Evolutionary conservation across 2,329 filamentous ascomycete species (phyloP).

Genomic region (Colletotrichum orbiculare): DNA sequence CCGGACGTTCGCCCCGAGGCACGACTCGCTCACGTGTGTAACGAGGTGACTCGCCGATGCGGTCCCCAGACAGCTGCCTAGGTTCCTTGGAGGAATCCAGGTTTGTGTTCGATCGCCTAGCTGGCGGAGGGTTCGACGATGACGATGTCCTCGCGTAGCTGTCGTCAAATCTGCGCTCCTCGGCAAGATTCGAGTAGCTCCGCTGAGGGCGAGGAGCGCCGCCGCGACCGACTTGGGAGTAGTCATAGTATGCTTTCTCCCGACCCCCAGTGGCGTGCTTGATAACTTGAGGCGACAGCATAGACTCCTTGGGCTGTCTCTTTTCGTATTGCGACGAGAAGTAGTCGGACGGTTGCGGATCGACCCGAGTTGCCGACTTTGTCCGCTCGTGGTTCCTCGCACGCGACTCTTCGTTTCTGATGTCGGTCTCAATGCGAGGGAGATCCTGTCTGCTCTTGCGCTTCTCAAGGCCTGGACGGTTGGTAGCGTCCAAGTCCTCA

Average conservation of each 20-base stretch:
- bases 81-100: conserved; percentile 42
- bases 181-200: conserved; percentile 44
- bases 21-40: conserved; percentile 35
- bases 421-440: conserved; percentile 57
- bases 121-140: conserved; percentile 38
- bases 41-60: conserved; percentile 42
- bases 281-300: conserved; percentile 55
- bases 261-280: conserved; percentile 54
- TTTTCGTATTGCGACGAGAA: conserved; percentile 42
- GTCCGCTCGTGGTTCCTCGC: conserved; percentile 47
- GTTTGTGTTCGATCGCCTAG: conserved; percentile 43
- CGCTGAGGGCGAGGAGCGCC: conserved; percentile 45
- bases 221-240: conserved; percentile 36
- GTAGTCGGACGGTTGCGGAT: conserved; percentile 46
- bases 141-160: conserved; percentile 43
- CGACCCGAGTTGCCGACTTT: conserved; percentile 47
- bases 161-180: conserved; percentile 41
- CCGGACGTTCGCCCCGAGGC: conserved; percentile 33
- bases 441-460: conserved; percentile 54
- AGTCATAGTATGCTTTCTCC: conserved; percentile 55
- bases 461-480: conserved; percentile 40
- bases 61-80: conserved; percentile 48
- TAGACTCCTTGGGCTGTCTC: conserved; percentile 46
- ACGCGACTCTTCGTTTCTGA: conserved; percentile 40
- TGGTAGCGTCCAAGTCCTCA: conserved; percentile 40